These are phyloP conservation scores for Thalia dealbata DNA, from an alignment of 176 grass and related monocot genomes.

Conservation along the genomic window DNA sequence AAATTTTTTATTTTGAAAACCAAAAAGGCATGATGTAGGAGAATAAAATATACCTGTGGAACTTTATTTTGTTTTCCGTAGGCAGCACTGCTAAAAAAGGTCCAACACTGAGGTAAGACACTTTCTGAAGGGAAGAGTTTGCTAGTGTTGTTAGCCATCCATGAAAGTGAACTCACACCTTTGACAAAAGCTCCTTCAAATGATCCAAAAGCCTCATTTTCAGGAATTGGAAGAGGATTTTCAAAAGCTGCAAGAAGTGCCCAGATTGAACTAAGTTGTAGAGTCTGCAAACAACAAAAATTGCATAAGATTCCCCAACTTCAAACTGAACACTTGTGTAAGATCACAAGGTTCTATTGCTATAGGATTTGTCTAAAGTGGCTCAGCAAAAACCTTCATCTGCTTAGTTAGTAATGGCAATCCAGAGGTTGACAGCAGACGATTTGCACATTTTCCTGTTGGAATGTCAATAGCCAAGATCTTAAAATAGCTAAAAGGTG, in stretches of 20 bases:
- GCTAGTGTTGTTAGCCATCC: constrained; percentile 87
- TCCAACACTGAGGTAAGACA: constrained; percentile 63
- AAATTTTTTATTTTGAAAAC: no score
- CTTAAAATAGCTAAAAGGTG: background rate
- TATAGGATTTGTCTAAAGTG: background rate
- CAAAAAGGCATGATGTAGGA: background rate
- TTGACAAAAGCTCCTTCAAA: constrained; percentile 92
- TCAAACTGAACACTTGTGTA: constrained; percentile 6
- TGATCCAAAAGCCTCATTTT: constrained; percentile 13
- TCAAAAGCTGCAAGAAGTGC: constrained; percentile 90
- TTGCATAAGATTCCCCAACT: background rate
- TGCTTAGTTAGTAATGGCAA: constrained; percentile 72
- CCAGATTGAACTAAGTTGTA: constrained; percentile 81
- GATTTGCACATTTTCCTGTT: constrained; percentile 90
- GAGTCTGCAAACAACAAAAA: constrained; percentile 42
- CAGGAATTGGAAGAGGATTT: constrained; percentile 58
- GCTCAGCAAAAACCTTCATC: constrained; percentile 65
- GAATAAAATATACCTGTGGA: constrained; percentile 48
- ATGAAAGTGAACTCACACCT: constrained; percentile 74
- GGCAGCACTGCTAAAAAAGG: constrained; percentile 75
- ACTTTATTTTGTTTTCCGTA: constrained; percentile 92
- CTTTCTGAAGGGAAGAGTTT: constrained; percentile 54
- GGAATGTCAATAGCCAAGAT: constrained; percentile 11
- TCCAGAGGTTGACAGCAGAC: constrained; percentile 73
- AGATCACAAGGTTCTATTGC: background rate